phyloP scores from a whole-genome alignment of 2,329 filamentous ascomycete genomes.

The Fusarium sp. region DNA sequence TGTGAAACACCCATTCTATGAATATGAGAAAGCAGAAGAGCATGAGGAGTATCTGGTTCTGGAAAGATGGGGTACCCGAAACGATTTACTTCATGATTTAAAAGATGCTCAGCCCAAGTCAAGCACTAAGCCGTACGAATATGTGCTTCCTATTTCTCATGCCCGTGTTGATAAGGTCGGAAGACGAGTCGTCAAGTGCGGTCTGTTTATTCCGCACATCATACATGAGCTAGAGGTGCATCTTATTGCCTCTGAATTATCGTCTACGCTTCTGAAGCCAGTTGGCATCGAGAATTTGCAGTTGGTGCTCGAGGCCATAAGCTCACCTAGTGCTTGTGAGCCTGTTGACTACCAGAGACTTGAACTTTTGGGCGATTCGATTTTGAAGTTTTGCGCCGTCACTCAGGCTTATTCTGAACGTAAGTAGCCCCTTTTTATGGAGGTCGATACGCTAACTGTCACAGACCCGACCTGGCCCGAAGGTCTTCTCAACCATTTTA shows the following conservation, averaged over 20 bases:
- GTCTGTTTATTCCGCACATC: conserved; percentile 75
- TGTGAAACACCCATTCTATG: conserved; percentile 49
- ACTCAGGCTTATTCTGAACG: conserved; percentile 67
- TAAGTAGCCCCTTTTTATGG: conserved; percentile 44
- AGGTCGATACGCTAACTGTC: neutral
- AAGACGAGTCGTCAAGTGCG: conserved; percentile 56
- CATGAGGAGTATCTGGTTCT: conserved; percentile 61
- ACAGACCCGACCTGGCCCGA: conserved; percentile 76
- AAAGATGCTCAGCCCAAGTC: conserved; percentile 13
- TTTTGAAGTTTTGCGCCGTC: conserved; percentile 78
- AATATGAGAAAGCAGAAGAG: conserved; percentile 49
- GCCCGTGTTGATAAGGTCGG: conserved; percentile 61
- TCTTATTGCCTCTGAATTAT: conserved; percentile 69
- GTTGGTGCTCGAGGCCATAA: conserved; percentile 74
- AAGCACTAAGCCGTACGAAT: conserved; percentile 53
- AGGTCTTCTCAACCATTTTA: conserved; percentile 73
- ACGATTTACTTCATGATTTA: conserved; percentile 64
- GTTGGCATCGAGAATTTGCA: conserved; percentile 62
- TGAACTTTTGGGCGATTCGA: conserved; percentile 86
- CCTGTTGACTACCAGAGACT: conserved; percentile 79
- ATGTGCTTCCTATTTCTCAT: conserved; percentile 55
- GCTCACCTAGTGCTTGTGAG: conserved; percentile 67
- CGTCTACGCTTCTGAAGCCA: conserved; percentile 41
- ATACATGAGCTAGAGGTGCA: conserved; percentile 72
- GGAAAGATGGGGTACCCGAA: conserved; percentile 59